Conservation (phyloP, 495 filamentous ascomycete species). For the Penicillium cosmopolitanum region DNA sequence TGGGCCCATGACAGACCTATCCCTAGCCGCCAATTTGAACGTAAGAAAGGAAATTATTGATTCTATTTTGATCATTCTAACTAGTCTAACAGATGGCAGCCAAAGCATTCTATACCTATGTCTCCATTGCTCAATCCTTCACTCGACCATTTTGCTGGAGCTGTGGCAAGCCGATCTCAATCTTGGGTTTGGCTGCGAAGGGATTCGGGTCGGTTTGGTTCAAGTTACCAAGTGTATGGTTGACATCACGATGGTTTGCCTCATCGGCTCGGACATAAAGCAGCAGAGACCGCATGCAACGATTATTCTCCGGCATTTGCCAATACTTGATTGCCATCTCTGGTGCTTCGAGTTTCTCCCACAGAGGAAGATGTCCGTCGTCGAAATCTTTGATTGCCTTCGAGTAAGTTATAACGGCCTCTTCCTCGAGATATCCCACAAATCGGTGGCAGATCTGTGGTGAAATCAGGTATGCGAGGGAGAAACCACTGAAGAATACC, state of each 20-base stretch:
- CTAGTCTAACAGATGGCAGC: not conserved
- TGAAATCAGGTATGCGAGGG: slow-evolving; percentile 85
- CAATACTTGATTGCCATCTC: slow-evolving; percentile 90
- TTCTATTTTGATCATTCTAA: not conserved
- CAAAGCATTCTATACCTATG: not conserved
- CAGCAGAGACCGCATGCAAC: slow-evolving; percentile 83
- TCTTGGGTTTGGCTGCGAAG: slow-evolving; percentile 74
- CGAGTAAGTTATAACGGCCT: slow-evolving; percentile 94
- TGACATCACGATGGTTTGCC: slow-evolving; percentile 94
- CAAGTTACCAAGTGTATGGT: slow-evolving; percentile 89
- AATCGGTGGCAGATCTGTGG: slow-evolving; percentile 93
- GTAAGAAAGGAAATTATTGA: no score
- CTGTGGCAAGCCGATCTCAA: slow-evolving; percentile 50
- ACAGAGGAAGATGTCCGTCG: slow-evolving; percentile 76
- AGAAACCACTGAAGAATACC: slow-evolving; percentile 94
- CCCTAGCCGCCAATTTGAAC: no score
- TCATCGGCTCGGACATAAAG: slow-evolving; percentile 92
- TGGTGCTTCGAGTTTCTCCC: slow-evolving; percentile 78
- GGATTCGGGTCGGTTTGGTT: slow-evolving; percentile 90
- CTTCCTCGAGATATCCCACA: slow-evolving; percentile 95
- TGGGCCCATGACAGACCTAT: no score
- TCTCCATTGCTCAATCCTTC: slow-evolving; percentile 49
- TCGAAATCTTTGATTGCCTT: slow-evolving; percentile 86
- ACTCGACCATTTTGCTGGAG: slow-evolving; percentile 76
- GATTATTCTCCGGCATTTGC: slow-evolving; percentile 83